Evolutionary conservation across 2,329 filamentous ascomycete species (phyloP), one percentile per base, ranked within the genome.

Genomic region (Hirsutella thompsonii): DNA sequence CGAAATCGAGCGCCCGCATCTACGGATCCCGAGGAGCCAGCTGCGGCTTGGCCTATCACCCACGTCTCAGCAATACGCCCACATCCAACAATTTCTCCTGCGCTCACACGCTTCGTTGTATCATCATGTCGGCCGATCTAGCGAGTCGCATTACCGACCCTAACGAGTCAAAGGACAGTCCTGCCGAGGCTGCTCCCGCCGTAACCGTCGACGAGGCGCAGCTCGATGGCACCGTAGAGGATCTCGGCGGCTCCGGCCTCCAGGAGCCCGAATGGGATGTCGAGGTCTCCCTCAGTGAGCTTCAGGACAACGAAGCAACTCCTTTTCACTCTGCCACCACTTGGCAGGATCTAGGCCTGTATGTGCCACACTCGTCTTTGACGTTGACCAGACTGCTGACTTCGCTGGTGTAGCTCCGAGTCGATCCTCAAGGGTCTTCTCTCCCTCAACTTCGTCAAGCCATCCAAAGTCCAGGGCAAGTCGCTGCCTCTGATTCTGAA

Each of bases 381-480:
- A 6, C 4, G 14, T 11, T 18, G 6, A 11, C 5, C n/a, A 14
- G 1, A 18, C 5, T 36, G 40, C 40, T 46, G 30, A 48, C 18
- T 32, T 45, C 18, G 26, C 26, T 23, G 40, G 32, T 9, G 23
- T 32, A 63, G 64, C 13, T 58, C 59, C 29, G 56, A 62, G 26
- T 46, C 76, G 34, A 83, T 96, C 48, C 74, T 89, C 41, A 78
- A 85, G 49, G 88, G 87, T 37, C 72, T 95, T 26, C 69, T 79
- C 37, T 70, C 76, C 41, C 83, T 96, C 74, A 83, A 83, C 64
- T 96, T 95, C 69, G 75, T 81, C 55, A 94, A 93, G 63, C 92
- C 92, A 0, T 96, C 92, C 42, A 98, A 98, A 68, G 94, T 98
- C 49, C 92, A 98, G 67, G 92, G 94, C 62, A 86, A 83, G 52